phyloP scores from a whole-genome alignment of 495 filamentous ascomycete genomes.

The Jackrogersella multiformis region DNA sequence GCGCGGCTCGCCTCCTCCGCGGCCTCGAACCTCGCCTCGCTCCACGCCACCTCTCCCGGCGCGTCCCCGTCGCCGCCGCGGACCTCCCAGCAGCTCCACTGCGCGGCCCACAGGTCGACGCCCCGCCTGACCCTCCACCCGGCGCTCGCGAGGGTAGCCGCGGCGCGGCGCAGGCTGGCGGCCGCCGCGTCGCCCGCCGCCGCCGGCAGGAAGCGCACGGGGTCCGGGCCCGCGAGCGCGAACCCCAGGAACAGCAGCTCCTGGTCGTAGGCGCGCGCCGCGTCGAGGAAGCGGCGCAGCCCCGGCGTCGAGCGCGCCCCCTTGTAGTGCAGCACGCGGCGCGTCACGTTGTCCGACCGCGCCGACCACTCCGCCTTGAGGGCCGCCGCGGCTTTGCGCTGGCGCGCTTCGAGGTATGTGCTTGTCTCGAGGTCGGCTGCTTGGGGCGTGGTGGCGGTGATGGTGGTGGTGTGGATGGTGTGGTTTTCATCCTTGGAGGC shows the following conservation, averaged over 20 bases:
- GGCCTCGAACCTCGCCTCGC: neutral
- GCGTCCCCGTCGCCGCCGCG: neutral
- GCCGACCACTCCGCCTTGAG: neutral
- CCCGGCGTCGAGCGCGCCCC: neutral
- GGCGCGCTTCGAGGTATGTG: neutral
- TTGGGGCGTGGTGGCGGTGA: neutral
- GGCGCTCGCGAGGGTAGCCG: neutral
- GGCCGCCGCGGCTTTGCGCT: neutral
- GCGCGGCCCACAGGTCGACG: neutral
- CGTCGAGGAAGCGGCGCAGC: conserved; percentile 3
- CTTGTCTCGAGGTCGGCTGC: conserved; percentile 8
- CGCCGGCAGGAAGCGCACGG: neutral
- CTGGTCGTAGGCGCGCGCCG: conserved; percentile 10
- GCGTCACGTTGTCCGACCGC: neutral
- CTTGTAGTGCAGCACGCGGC: neutral
- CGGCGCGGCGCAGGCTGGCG: conserved; percentile 1
- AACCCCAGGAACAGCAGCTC: conserved; percentile 16
- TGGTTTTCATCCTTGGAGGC: neutral
- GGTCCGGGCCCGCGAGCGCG: conserved; percentile 6
- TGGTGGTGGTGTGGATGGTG: neutral
- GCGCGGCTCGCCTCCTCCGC: neutral
- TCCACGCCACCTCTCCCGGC: neutral
- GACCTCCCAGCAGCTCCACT: neutral
- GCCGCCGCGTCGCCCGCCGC: neutral
- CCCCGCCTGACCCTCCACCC: conserved; percentile 4